Base-by-base conservation (phyloP, 345 rosid species). In the Atalantia buxifolia region DNA sequence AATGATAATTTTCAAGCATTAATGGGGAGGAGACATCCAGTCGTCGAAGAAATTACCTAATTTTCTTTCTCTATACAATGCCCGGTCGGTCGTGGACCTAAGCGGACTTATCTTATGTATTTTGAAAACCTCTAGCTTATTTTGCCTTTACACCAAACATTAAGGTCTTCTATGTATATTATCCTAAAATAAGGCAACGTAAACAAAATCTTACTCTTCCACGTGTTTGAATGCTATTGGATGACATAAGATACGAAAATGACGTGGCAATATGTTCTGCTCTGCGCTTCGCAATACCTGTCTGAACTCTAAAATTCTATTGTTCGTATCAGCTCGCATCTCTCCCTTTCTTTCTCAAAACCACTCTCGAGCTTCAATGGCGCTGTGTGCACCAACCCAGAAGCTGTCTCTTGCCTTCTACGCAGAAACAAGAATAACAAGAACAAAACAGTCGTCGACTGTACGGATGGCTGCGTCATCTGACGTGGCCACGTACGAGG, bases 401-500 rank as follows among this genome's bases (percentile, higher is more conserved):
- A 80, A 71, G 59, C 70, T 78, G 48, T 78, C 77, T 66, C 40
- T 78, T 30, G 62, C 76, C 56, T 76, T 79, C 22, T 40, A 57
- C 73, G 69, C 75, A 42, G 60, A 10, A 33, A 65, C 45, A 2
- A 83, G 68, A 70, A 70, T 77, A 33, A 5, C 72, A 4, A 48
- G 53, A 57, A 67, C 79, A 78, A 72, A 66, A 19, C 76, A 28
- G 9, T 27, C 71, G 12, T 25, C 50, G 21, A n/a, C 60, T 57
- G 82, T 79, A 22, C 65, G 83, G 66, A 73, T 83, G 83, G 79
- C 86, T 5, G 64, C 79, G 10, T 48, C 84, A 7, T 60, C 80
- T 13, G 42, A 50, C 9, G 76, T 71, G 80, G 69, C 81, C 10
- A 79, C 73, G 1, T 89, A 76, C 81, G 87, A 87, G 82, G 89